Evolutionary conservation across 257 asterid genomes (phyloP).

Genomic region (Marsdenia floribunda): DNA sequence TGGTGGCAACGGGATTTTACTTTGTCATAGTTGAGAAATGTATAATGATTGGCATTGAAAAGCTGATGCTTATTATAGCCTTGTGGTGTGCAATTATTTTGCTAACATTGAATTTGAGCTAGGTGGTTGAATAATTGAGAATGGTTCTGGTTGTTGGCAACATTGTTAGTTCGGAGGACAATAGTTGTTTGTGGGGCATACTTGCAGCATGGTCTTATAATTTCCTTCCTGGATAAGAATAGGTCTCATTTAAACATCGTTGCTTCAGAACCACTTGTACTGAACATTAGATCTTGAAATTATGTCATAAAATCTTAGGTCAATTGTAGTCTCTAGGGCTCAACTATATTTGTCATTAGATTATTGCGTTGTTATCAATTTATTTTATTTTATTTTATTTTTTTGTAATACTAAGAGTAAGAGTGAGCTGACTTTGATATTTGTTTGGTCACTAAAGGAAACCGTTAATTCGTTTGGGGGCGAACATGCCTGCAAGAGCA

Average conservation of each 20-base stretch:
- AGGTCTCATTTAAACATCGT: slow-evolving; percentile 1
- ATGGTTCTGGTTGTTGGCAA: slow-evolving; percentile 23
- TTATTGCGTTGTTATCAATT: not conserved
- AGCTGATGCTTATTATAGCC: slow-evolving; percentile 22
- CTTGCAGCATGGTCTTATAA: slow-evolving; percentile 19
- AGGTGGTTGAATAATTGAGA: slow-evolving; percentile 33
- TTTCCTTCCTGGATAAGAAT: slow-evolving; percentile 15
- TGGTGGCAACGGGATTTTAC: not conserved
- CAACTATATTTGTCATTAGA: not conserved
- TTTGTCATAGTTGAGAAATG: not conserved
- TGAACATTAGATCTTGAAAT: not conserved
- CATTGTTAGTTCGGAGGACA: slow-evolving; percentile 21
- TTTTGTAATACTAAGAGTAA: too few relatives aligned
- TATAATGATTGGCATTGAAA: slow-evolving; percentile 2
- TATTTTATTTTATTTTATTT: slow-evolving; percentile 2
- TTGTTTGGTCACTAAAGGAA: slow-evolving; percentile 41
- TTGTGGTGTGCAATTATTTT: slow-evolving; percentile 27
- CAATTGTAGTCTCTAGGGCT: not conserved
- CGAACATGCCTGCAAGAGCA: slow-evolving; percentile 97
- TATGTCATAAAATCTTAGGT: too few relatives aligned
- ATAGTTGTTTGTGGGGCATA: slow-evolving; percentile 40
- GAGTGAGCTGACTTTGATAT: not conserved
- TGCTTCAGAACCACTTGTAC: not conserved
- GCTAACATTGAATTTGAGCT: slow-evolving; percentile 27
- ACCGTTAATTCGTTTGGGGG: slow-evolving; percentile 76